Evolutionary conservation across 208 protist species (phyloP), one percentile per base, ranked within the genome.

Genomic region (Crithidia fasciculata): DNA sequence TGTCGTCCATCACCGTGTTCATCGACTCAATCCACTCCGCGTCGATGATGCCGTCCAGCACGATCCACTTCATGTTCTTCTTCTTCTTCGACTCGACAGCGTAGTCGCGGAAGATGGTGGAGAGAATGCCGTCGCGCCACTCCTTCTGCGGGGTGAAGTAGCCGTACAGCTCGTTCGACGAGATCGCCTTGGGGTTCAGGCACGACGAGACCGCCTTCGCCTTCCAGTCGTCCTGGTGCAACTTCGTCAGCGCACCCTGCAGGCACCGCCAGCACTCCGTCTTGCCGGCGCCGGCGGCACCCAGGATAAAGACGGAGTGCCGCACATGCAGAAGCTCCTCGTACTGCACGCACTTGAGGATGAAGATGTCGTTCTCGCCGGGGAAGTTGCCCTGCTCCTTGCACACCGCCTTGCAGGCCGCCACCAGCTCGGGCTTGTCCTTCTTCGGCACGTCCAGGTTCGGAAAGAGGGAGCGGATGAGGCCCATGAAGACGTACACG

Each of bases 1-100:
- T 99, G 81, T 99, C 97, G 82, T 99, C 97, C 97, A 99, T 99
- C 40, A 99, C 98, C 43, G 98, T 99, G 91, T 99, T 99, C 92
- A 99, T 97, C 39, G 98, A 99, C 84, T 99, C 99, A 81, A 99
- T 99, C 99, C 98, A 99, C 79, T 98, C 95, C 2, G 99, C 93
- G 83, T 99, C 98, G 69, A 99, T 99, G 88, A 99, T 98, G 74
- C 95, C 99, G 80, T 99, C 99, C 40, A 99, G 88, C 16, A 99
- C 95, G 59, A 99, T 98, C 97, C 98, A 99, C 81, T 99, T 97
- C 88, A 89, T 95, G 81, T 98, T 92, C 72, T 92, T 94, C 76
- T 94, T 93, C 80, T 97, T 97, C 83, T 98, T 96, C 15, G 97
- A 97, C 78, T 99, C 89, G 49, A 99, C 89, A 5, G 94, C 94